Base-by-base conservation (phyloP, 192 early-diverging fungal species). In the Backusella parvicylindrica region DNA sequence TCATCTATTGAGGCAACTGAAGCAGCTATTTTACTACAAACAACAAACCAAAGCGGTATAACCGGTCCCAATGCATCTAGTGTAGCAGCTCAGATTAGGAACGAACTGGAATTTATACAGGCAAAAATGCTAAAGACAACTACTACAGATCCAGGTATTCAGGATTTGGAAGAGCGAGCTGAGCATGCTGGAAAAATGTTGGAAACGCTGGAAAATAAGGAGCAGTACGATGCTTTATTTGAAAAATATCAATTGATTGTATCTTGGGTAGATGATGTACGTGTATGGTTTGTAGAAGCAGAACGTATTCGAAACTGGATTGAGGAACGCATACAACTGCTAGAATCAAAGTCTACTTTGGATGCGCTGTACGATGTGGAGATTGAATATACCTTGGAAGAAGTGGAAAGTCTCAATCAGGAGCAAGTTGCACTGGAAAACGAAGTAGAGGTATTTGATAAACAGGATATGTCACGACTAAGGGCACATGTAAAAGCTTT, bases 241-340 rank as follows among this genome's bases (percentile, higher is more conserved):
- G 63, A 75, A 12, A 75, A 76, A 49, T 72, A 74, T 26, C 28
- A 67, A 35, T 56, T 79, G 35, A 80, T 75, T 21, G 72, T 41
- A 50, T 71, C 77, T 36, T 85, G 75, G 81, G 66, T 77, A 26
- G 74, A 75, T 28, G 76, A 83, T 53, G 78, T 83, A 16, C 76
- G 84, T n/a, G 67, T 83, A 6, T 85, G 84, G 84, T 83, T 83
- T 64, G 81, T 50, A 21, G 82, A 83, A 64, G 84, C 84, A 26
- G 77, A 84, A 60, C 74, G 82, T 16, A 85, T 85, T 13, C 71
- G 82, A 18, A 33, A 77, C 16, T 85, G 79, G 77, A 79, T 85
- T 8, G 80, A 79, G 12, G 63, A 71, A 38, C 74, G 77, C 28
- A 81, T 85, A 15, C 33, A 77, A 2, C 64, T 60, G 15, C 35